Evolutionary conservation across 805 yeast species (phyloP).

Genomic region (Saturnispora bothae): DNA sequence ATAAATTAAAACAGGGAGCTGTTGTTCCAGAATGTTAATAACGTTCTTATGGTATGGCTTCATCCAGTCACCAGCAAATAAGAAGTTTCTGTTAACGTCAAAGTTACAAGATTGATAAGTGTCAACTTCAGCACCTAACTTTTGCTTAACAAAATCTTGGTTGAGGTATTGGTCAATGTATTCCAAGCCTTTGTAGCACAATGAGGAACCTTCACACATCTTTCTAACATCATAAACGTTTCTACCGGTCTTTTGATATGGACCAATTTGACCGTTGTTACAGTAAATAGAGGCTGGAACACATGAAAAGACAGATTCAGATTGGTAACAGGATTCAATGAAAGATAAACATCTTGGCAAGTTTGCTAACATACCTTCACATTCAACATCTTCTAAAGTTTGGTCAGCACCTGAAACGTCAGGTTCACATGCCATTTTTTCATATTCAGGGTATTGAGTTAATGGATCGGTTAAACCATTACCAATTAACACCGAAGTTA

Average conservation of each 20-base stretch:
- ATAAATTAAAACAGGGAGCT: constrained; percentile 71
- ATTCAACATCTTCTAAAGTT: constrained; percentile 58
- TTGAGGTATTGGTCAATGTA: constrained; percentile 44
- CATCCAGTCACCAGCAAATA: constrained; percentile 55
- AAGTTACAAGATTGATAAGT: constrained; percentile 43
- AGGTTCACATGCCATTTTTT: constrained; percentile 88
- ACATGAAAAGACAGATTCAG: constrained; percentile 47
- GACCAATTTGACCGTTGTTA: constrained; percentile 52
- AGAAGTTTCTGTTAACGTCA: constrained; percentile 38
- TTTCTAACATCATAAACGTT: constrained; percentile 58
- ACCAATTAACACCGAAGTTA: constrained; percentile 78
- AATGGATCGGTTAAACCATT: constrained; percentile 86
- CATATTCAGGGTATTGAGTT: constrained; percentile 65
- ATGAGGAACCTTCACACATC: constrained; percentile 38
- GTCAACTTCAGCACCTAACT: constrained; percentile 46
- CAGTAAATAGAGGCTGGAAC: constrained; percentile 57
- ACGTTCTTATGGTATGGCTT: constrained; percentile 53
- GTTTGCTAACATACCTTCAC: constrained; percentile 51
- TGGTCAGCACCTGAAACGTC: constrained; percentile 66
- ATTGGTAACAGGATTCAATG: constrained; percentile 54
- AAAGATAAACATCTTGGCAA: constrained; percentile 56
- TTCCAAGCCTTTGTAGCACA: constrained; percentile 43
- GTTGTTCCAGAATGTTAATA: constrained; percentile 49
- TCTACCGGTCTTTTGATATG: constrained; percentile 45
- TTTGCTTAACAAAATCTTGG: constrained; percentile 40